phyloP scores from a whole-genome alignment of 2,329 filamentous ascomycete species.

The Verticillium albo-atrum region DNA sequence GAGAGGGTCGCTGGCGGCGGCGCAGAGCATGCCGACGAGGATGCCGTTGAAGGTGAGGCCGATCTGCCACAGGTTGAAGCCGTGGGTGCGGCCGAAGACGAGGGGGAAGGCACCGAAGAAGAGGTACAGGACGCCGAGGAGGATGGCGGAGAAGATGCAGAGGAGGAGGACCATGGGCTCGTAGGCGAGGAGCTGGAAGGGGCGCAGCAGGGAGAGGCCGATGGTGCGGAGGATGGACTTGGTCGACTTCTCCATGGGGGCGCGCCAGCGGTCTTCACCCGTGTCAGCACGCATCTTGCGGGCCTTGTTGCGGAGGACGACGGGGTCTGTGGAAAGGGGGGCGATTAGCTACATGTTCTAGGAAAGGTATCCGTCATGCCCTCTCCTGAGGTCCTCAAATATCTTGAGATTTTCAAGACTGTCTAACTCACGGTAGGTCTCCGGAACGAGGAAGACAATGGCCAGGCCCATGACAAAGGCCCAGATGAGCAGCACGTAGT shows the following conservation, averaged over 20 bases:
- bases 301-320: slow-evolving; percentile 71
- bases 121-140: slow-evolving; percentile 85
- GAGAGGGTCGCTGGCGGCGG: slow-evolving; percentile 58
- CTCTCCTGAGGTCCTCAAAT: too few species aligned
- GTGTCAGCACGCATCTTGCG: slow-evolving; percentile 65
- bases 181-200: slow-evolving; percentile 72
- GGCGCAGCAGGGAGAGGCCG: slow-evolving; percentile 56
- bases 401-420: too few species aligned
- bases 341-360: neutral
- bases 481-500: slow-evolving; percentile 85
- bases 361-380: slow-evolving; percentile 17
- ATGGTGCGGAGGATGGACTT: slow-evolving; percentile 63
- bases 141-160: slow-evolving; percentile 75
- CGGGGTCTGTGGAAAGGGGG: slow-evolving; percentile 44
- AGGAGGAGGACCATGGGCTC: slow-evolving; percentile 85
- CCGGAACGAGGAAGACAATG: slow-evolving; percentile 72
- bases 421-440: slow-evolving; percentile 77
- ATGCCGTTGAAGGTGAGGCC: slow-evolving; percentile 76
- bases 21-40: slow-evolving; percentile 62
- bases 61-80: slow-evolving; percentile 72
- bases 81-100: slow-evolving; percentile 70
- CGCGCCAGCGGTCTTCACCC: slow-evolving; percentile 70
- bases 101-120: slow-evolving; percentile 87
- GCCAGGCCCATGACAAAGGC: slow-evolving; percentile 56
- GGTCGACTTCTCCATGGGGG: slow-evolving; percentile 69